Evolutionary conservation across 108 stramenopile species (phyloP).

Genomic region (Seminavis robusta): DNA sequence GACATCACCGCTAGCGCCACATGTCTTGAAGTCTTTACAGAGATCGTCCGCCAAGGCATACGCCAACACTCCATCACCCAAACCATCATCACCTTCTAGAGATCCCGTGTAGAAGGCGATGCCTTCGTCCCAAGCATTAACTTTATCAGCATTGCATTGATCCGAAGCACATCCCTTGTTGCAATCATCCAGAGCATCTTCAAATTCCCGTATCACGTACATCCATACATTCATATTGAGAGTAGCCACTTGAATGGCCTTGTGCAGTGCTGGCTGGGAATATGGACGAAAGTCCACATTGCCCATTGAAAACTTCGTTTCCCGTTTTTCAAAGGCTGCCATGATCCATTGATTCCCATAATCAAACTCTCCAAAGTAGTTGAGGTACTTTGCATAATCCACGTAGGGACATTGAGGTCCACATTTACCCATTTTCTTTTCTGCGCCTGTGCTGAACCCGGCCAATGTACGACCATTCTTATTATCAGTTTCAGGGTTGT

Average conservation of each 20-base stretch:
- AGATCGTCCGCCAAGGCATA: slow-evolving; percentile 53
- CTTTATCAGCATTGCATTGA: slow-evolving; percentile 24
- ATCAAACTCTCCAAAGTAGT: slow-evolving; percentile 47
- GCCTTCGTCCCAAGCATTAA: slow-evolving; percentile 70
- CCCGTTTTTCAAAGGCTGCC: slow-evolving; percentile 43
- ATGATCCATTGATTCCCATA: slow-evolving; percentile 49
- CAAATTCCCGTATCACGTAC: slow-evolving; percentile 59
- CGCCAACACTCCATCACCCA: slow-evolving; percentile 31
- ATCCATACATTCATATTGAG: slow-evolving; percentile 49
- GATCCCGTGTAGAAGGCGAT: slow-evolving; percentile 59
- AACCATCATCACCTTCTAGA: slow-evolving; percentile 33
- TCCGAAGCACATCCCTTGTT: slow-evolving; percentile 18
- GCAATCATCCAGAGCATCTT: slow-evolving; percentile 56
- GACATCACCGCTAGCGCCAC: slow-evolving; percentile 30
- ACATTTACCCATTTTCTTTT: slow-evolving; percentile 28
- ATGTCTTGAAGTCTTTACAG: slow-evolving; percentile 36
- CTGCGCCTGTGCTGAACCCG: slow-evolving; percentile 35
- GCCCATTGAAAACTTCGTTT: slow-evolving; percentile 37
- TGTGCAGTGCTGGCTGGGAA: slow-evolving; percentile 15
- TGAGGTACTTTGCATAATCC: slow-evolving; percentile 35
- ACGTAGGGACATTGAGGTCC: slow-evolving; percentile 28
- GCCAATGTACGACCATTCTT: slow-evolving; percentile 44
- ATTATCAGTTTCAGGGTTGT: slow-evolving; percentile 32
- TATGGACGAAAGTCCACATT: slow-evolving; percentile 39
- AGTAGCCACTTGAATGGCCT: slow-evolving; percentile 41